Conservation (phyloP, 371 early-diverging fungal species). For the Actinomortierella wolfii region DNA sequence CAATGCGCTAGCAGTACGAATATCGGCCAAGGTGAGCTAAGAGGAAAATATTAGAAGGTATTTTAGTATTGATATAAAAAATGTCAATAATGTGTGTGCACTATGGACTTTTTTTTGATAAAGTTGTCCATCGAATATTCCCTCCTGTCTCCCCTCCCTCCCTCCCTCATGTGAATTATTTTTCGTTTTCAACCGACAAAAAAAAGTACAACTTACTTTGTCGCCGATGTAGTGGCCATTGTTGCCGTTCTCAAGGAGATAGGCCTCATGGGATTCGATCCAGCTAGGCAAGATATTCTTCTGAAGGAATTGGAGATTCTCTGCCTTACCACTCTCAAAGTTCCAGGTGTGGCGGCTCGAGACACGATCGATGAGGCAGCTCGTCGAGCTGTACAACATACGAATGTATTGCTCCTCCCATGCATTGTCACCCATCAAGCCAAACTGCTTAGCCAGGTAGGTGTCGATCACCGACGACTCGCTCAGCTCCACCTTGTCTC, state of each 20-base stretch:
- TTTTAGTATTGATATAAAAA: too few species aligned
- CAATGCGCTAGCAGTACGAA: conserved; percentile 20
- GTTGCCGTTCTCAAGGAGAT: conserved; percentile 34
- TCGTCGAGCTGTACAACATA: conserved; percentile 12
- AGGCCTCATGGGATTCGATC: conserved; percentile 19
- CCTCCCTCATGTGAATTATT: too few species aligned
- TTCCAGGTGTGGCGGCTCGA: conserved; percentile 16
- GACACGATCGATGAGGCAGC: conserved; percentile 2
- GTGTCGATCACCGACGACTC: conserved; percentile 23
- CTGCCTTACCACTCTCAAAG: conserved; percentile 3
- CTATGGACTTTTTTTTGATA: too few species aligned
- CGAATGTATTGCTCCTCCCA: conserved; percentile 28
- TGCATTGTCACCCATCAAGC: conserved; percentile 33
- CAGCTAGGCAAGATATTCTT: conserved; percentile 2
- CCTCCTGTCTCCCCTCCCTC: too few species aligned
- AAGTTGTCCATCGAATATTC: too few species aligned
- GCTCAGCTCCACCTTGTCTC: conserved; percentile 6
- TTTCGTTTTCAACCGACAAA: too few species aligned
- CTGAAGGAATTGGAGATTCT: conserved; percentile 3
- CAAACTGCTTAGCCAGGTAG: conserved; percentile 28
- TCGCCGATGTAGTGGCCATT: conserved; percentile 27
- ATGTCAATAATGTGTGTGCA: too few species aligned
- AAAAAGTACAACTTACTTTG: too few species aligned
- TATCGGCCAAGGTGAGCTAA: conserved; percentile 35
- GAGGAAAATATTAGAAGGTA: too few species aligned